phyloP scores from a whole-genome alignment of 2,329 filamentous ascomycete genomes.

The Trichoderma koningiopsis region DNA sequence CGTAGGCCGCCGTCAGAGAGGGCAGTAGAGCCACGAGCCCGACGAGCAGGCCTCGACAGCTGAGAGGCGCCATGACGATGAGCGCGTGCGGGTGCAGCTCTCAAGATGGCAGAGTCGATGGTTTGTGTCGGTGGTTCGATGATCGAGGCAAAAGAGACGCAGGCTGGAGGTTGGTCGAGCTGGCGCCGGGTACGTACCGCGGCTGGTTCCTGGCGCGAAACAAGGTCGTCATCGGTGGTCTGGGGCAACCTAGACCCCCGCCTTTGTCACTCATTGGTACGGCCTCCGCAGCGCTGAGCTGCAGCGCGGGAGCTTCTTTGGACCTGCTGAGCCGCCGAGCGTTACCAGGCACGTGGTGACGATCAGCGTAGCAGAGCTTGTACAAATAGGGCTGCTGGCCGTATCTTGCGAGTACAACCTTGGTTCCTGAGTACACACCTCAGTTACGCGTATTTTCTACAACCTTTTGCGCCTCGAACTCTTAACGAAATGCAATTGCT shows the following conservation, averaged over 20 bases:
- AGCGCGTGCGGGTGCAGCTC: constrained; percentile 23
- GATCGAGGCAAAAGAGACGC: constrained; percentile 1
- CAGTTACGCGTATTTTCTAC: background rate
- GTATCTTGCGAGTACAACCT: background rate
- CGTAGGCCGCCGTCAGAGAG: constrained; percentile 43
- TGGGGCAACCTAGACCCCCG: constrained; percentile 22
- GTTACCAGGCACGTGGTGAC: constrained; percentile 19
- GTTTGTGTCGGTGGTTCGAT: background rate
- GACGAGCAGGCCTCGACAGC: constrained; percentile 43
- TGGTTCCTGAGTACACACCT: background rate
- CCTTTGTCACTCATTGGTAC: constrained; percentile 23
- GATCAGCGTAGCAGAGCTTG: background rate
- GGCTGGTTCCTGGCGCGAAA: constrained; percentile 23
- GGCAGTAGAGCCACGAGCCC: constrained; percentile 46
- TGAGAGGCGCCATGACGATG: constrained; percentile 45
- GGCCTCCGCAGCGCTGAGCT: background rate
- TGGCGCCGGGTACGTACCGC: constrained; percentile 21
- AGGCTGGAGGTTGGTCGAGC: background rate
- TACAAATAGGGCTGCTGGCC: background rate
- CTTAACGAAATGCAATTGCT: background rate
- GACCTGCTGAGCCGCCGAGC: background rate
- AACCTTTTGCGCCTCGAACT: background rate
- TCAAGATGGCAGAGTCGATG: constrained; percentile 8
- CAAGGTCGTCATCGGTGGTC: constrained; percentile 25
- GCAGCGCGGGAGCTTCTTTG: constrained; percentile 15